These are phyloP conservation scores for Pythium aphanidermatum DNA, from an alignment of 352 stramenopile genomes.

Conservation along the genomic window DNA sequence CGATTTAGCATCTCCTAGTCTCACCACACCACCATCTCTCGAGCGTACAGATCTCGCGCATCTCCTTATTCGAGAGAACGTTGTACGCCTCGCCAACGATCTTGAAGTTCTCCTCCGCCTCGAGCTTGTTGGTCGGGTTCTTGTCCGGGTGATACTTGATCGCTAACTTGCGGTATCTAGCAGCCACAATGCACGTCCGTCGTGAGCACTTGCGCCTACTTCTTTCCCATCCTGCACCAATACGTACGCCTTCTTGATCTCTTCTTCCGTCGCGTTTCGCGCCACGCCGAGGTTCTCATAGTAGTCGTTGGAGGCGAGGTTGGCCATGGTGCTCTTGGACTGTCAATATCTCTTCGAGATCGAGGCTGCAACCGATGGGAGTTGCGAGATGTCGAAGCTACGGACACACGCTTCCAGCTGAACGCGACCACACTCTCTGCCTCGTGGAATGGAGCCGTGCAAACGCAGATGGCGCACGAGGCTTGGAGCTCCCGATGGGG, in stretches of 20 bases:
- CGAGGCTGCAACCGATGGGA: too few relatives aligned
- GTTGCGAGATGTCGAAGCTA: too few relatives aligned
- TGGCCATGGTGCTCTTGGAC: conserved; percentile 1
- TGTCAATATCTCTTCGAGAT: too few relatives aligned
- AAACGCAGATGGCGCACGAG: too few relatives aligned
- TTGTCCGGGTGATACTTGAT: conserved; percentile 94
- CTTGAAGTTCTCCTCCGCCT: conserved; percentile 92
- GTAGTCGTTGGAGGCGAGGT: conserved; percentile 76
- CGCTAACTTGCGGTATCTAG: conserved; percentile 89
- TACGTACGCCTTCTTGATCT: conserved; percentile 84
- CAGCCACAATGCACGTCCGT: too few relatives aligned
- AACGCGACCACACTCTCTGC: too few relatives aligned
- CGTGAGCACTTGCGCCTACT: too few relatives aligned
- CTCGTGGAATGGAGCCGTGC: too few relatives aligned
- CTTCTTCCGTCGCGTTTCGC: conserved; percentile 54
- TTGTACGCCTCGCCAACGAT: conserved; percentile 93
- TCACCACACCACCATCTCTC: neutral
- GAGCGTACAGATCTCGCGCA: conserved; percentile 85
- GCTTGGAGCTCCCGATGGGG: too few relatives aligned
- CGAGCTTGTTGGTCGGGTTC: conserved; percentile 78
- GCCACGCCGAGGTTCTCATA: conserved; percentile 82
- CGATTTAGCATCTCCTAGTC: neutral
- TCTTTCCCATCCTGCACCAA: too few relatives aligned
- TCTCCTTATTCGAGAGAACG: conserved; percentile 89
- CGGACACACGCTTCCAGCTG: too few relatives aligned